Percentiles rank a stretch among this genome's conserved stretches.
phyloP scores from a whole-genome alignment of 768 basidiomycete genomes.

The Psilocybe azurescens region DNA sequence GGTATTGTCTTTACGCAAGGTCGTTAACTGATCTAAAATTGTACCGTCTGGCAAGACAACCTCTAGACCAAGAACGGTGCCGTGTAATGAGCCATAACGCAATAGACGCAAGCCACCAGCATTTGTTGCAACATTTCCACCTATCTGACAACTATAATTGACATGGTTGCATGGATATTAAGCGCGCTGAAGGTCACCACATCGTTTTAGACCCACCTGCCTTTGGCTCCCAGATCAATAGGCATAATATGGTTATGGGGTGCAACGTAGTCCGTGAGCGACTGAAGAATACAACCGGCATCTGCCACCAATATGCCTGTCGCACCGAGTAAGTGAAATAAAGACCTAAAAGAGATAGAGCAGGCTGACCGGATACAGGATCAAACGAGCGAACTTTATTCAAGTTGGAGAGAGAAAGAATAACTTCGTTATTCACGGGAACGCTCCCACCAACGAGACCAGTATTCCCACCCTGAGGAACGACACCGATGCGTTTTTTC shows the following conservation, averaged over 20 bases:
- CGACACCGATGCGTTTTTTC: slow-evolving; percentile 83
- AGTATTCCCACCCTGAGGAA: slow-evolving; percentile 98
- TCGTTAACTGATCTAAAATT: slow-evolving; percentile 86
- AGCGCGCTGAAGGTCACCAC: slow-evolving; percentile 1
- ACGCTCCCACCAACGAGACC: slow-evolving; percentile 96
- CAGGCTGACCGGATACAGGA: slow-evolving; percentile 70
- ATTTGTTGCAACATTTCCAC: slow-evolving; percentile 96
- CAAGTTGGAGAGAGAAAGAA: slow-evolving; percentile 86
- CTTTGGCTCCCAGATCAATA: slow-evolving; percentile 93
- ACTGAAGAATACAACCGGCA: slow-evolving; percentile 92
- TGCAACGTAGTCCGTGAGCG: slow-evolving; percentile 83
- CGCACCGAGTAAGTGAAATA: slow-evolving; percentile 13
- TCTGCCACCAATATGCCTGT: slow-evolving; percentile 90
- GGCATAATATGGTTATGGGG: slow-evolving; percentile 96
- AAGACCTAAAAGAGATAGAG: slow-evolving; percentile 14
- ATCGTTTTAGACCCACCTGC: slow-evolving; percentile 67
- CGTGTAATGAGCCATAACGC: slow-evolving; percentile 94
- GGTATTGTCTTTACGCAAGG: slow-evolving; percentile 97
- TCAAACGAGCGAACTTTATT: slow-evolving; percentile 83
- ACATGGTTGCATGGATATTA: slow-evolving; percentile 9
- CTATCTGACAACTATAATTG: slow-evolving; percentile 85
- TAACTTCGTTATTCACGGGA: slow-evolving; percentile 85
- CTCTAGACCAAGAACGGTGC: slow-evolving; percentile 93
- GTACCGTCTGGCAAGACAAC: slow-evolving; percentile 95
- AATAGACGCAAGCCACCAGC: slow-evolving; percentile 95